Evolutionary conservation across 352 stramenopile species (phyloP).

Genomic region (Phytophthora vignae): DNA sequence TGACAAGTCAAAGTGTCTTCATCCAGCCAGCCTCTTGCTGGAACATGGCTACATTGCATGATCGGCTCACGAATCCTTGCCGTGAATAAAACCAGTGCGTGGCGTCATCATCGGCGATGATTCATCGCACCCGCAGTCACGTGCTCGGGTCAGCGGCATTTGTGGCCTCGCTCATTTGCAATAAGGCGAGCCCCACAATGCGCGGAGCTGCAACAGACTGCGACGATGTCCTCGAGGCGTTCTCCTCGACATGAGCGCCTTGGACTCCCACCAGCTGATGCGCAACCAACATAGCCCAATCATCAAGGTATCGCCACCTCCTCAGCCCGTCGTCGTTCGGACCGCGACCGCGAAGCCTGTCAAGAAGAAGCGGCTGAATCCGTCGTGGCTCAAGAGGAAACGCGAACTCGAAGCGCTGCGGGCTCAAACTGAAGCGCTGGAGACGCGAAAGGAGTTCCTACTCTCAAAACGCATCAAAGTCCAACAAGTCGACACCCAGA

Average conservation of each 20-base stretch:
- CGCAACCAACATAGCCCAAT: too few species aligned
- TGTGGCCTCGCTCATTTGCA: too few species aligned
- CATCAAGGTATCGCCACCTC: background rate
- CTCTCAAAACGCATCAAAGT: background rate
- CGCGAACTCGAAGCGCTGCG: conserved; percentile 7
- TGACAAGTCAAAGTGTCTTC: too few species aligned
- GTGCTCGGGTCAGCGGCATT: too few species aligned
- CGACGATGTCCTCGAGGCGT: conserved; percentile 5
- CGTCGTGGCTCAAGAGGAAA: conserved; percentile 17
- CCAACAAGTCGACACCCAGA: background rate
- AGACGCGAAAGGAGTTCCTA: conserved; percentile 6
- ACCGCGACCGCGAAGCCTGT: background rate
- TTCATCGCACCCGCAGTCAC: background rate
- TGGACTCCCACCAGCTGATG: background rate
- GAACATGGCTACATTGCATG: too few species aligned
- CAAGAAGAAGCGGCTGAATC: conserved; percentile 3
- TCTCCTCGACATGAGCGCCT: conserved; percentile 6
- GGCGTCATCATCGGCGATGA: background rate
- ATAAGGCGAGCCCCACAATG: too few species aligned
- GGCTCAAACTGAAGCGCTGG: conserved; percentile 4
- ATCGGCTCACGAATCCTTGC: background rate
- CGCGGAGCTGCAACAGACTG: too few species aligned
- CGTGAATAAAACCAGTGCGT: background rate
- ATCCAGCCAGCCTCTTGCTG: too few species aligned
- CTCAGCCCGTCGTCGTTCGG: background rate